A percentile compares a stretch with the other conserved stretches of the same genome.
Evolutionary conservation across 345 rosid genomes (phyloP).

Genomic region (Pseudoturritis turrita): DNA sequence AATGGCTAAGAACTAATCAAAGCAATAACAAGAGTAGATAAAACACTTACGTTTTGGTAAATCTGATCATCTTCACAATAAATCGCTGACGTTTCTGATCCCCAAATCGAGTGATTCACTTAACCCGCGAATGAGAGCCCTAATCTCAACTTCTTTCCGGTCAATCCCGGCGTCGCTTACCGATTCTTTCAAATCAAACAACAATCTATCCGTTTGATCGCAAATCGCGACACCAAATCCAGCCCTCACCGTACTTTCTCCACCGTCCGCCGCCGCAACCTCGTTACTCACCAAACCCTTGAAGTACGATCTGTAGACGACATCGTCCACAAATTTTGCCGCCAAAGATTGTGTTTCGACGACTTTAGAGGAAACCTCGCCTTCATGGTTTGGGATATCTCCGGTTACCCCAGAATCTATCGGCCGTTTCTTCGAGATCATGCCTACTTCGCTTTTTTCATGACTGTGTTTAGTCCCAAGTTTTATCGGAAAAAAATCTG

Average conservation of each 20-base stretch:
- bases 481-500: not conserved
- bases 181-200: not conserved
- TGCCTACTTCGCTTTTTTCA: not conserved
- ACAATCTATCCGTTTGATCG: not conserved
- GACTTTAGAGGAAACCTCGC: not conserved
- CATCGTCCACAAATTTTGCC: not conserved
- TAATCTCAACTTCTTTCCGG: not conserved
- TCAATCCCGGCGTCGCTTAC: not conserved
- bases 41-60: not conserved
- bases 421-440: not conserved
- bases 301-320: not conserved
- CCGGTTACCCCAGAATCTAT: not conserved
- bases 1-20: not conserved
- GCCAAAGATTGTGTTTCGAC: not conserved
- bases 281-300: not conserved
- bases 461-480: not conserved
- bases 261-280: not conserved
- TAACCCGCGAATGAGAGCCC: not conserved
- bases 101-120: not conserved
- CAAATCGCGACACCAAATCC: not conserved
- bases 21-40: not conserved
- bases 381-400: not conserved
- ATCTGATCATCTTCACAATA: not conserved
- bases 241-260: not conserved
- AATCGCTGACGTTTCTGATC: not conserved